Base-by-base conservation (phyloP, 345 rosid species). In the Camelina hispida region DNA sequence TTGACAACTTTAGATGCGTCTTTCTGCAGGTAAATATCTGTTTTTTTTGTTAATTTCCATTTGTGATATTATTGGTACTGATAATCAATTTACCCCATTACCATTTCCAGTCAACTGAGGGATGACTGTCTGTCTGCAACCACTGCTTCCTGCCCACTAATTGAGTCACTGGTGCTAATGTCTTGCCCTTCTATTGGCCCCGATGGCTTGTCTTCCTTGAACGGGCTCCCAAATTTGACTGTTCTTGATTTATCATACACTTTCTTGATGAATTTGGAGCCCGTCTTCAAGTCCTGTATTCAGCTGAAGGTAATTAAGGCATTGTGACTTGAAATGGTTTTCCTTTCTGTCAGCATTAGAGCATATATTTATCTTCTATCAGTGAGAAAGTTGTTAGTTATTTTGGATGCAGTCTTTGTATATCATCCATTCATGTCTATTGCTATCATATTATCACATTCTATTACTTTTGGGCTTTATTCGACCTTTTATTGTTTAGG, bases 1-100 rank as follows among this genome's bases (percentile, higher is more conserved):
- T 81, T 95, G 60, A 89, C 87, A 57, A 88, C 99, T 66, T 85
- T 95, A 62, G 98, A 95, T 83, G 94, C 98, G 69, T 95, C 99
- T 56, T 95, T 95, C 82, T 93, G 99, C 94, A 63, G 98, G 99
- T 93, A 58, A 59, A 2, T 53, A 54, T 56, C 51, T 62, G 6
- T 68, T 13, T 9, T 57, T 18, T 17, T 7, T 47, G 8, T 37
- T 32, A 48, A n/a, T 69, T 34, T 16, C 72, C 14, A 61, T 54
- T 52, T 71, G 43, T 46, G 40, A 13, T 46, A 12, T 61, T 22
- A 32, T 22, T 22, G 37, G 7, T 61, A 34, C 46, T 53, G 46
- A 37, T 78, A 66, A 78, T 53, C 16, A 44, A n/a, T 28, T 73
- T n/a, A 12, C 32, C 57, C 5, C 35, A 16, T 32, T 65, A 58